Conservation (phyloP, 306 rosid genomes). For the Elaeagnus macrophylla region DNA sequence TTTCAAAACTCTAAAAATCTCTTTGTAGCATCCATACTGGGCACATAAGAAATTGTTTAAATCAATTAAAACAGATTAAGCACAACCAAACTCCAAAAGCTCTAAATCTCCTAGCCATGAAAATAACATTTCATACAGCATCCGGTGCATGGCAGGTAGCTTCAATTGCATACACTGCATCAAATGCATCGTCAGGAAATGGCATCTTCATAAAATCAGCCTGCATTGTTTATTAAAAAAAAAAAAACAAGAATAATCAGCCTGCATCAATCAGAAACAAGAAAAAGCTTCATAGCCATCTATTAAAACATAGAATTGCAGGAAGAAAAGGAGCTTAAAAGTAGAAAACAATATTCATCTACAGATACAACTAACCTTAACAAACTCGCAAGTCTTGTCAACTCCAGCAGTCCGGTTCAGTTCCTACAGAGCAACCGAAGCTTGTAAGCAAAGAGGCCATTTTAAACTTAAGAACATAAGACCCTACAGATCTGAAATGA, state of each 20-base stretch:
- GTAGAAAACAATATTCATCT: constrained; percentile 12
- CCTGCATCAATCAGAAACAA: constrained; percentile 44
- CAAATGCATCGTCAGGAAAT: constrained; percentile 64
- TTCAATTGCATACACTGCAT: constrained; percentile 96
- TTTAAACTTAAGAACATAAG: background rate
- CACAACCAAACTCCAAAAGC: background rate
- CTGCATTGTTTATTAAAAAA: too few relatives aligned
- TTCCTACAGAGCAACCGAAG: constrained; percentile 37
- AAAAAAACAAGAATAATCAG: too few relatives aligned
- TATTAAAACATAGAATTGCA: background rate
- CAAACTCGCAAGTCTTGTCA: constrained; percentile 63
- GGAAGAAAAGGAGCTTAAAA: constrained; percentile 6
- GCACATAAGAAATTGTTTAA: constrained; percentile 12
- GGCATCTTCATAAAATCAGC: constrained; percentile 98
- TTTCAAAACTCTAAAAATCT: constrained; percentile 80
- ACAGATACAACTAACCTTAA: constrained; percentile 50
- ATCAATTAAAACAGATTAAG: constrained; percentile 13
- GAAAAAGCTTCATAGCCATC: constrained; percentile 2
- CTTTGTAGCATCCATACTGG: constrained; percentile 91
- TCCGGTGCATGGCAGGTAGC: constrained; percentile 99
- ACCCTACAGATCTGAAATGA: background rate
- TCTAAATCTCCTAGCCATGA: background rate
- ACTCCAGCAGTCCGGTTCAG: constrained; percentile 54
- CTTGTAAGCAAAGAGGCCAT: constrained; percentile 7
- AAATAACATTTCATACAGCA: constrained; percentile 42